A percentile compares a stretch with the other conserved stretches of the same genome.
Evolutionary conservation across 257 asterid species (phyloP).

Genomic region (Osmanthus fragrans): DNA sequence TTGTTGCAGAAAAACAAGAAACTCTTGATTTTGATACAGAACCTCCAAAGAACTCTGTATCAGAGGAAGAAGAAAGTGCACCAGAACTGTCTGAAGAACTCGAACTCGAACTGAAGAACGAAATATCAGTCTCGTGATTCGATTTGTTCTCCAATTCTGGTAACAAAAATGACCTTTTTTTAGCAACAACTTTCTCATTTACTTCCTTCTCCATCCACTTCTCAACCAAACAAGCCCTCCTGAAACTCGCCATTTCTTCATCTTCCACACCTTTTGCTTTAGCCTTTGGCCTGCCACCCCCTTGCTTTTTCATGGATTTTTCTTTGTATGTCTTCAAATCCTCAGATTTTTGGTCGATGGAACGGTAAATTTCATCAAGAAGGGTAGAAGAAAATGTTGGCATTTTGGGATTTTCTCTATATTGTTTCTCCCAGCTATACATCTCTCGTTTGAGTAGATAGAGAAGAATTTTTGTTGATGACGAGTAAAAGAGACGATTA

Average conservation of each 20-base stretch:
- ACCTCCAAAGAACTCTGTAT: slow-evolving; percentile 50
- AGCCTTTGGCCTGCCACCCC: slow-evolving; percentile 2
- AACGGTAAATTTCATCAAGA: slow-evolving; percentile 87
- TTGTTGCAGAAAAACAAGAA: slow-evolving; percentile 44
- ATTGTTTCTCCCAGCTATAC: slow-evolving; percentile 39
- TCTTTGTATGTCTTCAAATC: slow-evolving; percentile 20
- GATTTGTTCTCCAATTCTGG: slow-evolving; percentile 28
- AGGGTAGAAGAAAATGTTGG: slow-evolving; percentile 86
- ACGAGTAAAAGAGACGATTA: not conserved
- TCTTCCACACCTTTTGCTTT: slow-evolving; percentile 13
- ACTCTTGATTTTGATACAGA: slow-evolving; percentile 36
- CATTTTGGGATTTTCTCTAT: slow-evolving; percentile 25
- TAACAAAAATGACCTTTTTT: slow-evolving; percentile 18
- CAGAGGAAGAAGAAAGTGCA: slow-evolving; percentile 66
- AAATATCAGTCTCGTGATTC: slow-evolving; percentile 45
- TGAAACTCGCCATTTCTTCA: slow-evolving; percentile 32
- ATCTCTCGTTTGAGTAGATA: slow-evolving; percentile 19
- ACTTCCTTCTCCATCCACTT: slow-evolving; percentile 66
- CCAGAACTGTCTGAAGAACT: slow-evolving; percentile 80
- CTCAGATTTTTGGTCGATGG: slow-evolving; percentile 51
- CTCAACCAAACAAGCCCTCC: slow-evolving; percentile 53
- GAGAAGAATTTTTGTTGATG: not conserved
- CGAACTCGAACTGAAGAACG: slow-evolving; percentile 73
- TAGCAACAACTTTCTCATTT: slow-evolving; percentile 18
- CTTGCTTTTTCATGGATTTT: slow-evolving; percentile 15